Evolutionary conservation across 768 basidiomycete species (phyloP), one percentile per base, ranked within the genome.

Genomic region (Kwoniella sp.): DNA sequence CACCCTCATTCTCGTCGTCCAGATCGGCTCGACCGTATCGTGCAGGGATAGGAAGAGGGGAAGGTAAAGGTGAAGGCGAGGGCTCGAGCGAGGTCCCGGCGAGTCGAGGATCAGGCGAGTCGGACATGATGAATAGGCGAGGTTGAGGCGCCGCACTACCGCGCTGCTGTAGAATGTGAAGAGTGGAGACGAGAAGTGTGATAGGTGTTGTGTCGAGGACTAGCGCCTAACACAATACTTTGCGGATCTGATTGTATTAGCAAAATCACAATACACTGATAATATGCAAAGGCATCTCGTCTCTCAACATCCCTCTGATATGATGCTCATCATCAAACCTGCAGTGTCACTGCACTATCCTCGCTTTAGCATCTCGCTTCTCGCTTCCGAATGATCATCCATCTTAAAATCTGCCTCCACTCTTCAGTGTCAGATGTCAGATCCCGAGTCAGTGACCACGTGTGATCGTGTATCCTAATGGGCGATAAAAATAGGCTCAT

Each of bases 41-140:
- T 25, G 60, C 26, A 22, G 60, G 60, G 46, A 62, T 62, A 2
- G 60, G 60, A 30, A 54, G 47, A 5, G 60, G 60, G 27, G 60
- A 55, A 26, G 60, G 60, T 13, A 36, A n/a, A n/a, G 60, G 47
- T 1, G 60, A 55, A 21, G 46, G 33, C 8, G 60, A 55, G n/a
- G 46, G 33, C 8, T 46, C 27, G 12, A 15, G 37, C 10, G 53
- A 55, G 40, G n/a, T 19, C 19, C n/a, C 15, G 36, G 13, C 25
- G 29, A 30, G 26, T 1, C 21, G 46, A 2, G 21, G 54, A 47
- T 54, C 21, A 55, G 54, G 60, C 27, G 60, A 55, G 24, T 56
- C 60, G 22, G 60, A 30, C 60, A 62, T 61, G 27, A 15, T 46
- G 33, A 6, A 33, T 49, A n/a, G n/a, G n/a, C n/a, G n/a, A n/a